Evolutionary conservation across 2,329 filamentous ascomycete species (phyloP), one percentile per base, ranked within the genome.

Genomic region (Penicillium sp.): DNA sequence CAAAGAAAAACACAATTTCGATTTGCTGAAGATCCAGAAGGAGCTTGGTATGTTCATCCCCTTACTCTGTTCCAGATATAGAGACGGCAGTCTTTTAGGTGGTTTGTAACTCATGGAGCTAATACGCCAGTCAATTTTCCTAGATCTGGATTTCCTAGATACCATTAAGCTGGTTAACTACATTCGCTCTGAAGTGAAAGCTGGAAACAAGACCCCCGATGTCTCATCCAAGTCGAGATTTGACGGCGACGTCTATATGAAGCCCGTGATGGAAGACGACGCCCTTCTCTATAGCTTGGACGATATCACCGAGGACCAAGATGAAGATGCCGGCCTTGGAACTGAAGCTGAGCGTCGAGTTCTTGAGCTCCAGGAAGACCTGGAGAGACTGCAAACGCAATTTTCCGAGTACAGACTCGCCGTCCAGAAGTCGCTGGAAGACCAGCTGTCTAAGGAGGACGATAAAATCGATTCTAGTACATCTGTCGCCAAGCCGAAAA

Each of bases 241-340:
- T 47, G 75, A 81, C n/a, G 80, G 88, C 46, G 91, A 97, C 49
- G 76, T 78, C 50, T 94, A 83, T 59, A 74, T 98, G 43, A 85
- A 86, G 59, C 93, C 93, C 0, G 83, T 89, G 3, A 69, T 98
- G 6, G 84, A 93, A 43, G 88, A 96, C 52, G 93, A 98, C 62
- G 86, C 90, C 3, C 72, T 97, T 37, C 79, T 98, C 20, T 89
- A 94, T 60, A 86, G 80, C 40, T 74, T 98, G 14, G 91, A 94
- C 49, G 93, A 96, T 47, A 72, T 94, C 7, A 68, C 73, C 25
- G 65, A 73, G 18, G 65, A 68, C 9, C 54, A 66, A 11, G 63
- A 56, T 2, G 51, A 51, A 4, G 54, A 49, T 26, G 53, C 42
- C 14, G 46, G 41, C 37, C 46, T 45, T 48, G 60, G 47, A 51